Conservation (phyloP, 2,329 filamentous ascomycete genomes). For the Aphanocladium album region DNA sequence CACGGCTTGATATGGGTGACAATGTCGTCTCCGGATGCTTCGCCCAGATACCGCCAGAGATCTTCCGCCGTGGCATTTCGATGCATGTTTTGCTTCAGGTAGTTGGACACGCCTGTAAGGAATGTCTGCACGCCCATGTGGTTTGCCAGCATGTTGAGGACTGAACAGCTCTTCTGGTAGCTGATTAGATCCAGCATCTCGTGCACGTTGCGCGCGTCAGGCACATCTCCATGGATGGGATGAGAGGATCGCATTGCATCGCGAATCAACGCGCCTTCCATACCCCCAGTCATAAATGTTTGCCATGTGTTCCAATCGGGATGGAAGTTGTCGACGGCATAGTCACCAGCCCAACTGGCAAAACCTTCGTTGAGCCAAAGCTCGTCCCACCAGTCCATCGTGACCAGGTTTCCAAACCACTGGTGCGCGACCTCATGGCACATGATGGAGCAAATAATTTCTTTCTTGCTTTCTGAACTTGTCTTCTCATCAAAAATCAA, state of each 20-base stretch:
- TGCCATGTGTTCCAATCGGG: constrained; percentile 99
- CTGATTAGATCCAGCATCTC: constrained; percentile 98
- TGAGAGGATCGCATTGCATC: constrained; percentile 92
- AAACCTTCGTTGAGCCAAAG: constrained; percentile 96
- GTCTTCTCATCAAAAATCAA: constrained; percentile 86
- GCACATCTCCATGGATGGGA: constrained; percentile 92
- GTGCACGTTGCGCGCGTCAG: constrained; percentile 92
- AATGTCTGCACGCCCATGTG: constrained; percentile 93
- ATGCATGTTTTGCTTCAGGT: constrained; percentile 95
- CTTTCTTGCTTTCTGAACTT: constrained; percentile 84
- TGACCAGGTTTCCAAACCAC: constrained; percentile 96
- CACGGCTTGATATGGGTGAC: constrained; percentile 88
- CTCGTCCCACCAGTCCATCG: constrained; percentile 98
- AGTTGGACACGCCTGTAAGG: constrained; percentile 82
- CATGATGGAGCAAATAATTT: constrained; percentile 88
- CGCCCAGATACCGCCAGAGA: constrained; percentile 80
- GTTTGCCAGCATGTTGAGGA: constrained; percentile 94
- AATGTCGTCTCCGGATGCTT: constrained; percentile 93
- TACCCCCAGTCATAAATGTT: constrained; percentile 85
- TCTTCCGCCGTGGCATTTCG: constrained; percentile 89
- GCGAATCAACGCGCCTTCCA: constrained; percentile 79
- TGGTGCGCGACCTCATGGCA: constrained; percentile 96
- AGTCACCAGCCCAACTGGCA: constrained; percentile 51
- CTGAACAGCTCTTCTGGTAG: constrained; percentile 93
- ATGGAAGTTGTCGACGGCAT: constrained; percentile 89